Conservation (phyloP, 2,329 filamentous ascomycete genomes). For the Chaetomium sp. region DNA sequence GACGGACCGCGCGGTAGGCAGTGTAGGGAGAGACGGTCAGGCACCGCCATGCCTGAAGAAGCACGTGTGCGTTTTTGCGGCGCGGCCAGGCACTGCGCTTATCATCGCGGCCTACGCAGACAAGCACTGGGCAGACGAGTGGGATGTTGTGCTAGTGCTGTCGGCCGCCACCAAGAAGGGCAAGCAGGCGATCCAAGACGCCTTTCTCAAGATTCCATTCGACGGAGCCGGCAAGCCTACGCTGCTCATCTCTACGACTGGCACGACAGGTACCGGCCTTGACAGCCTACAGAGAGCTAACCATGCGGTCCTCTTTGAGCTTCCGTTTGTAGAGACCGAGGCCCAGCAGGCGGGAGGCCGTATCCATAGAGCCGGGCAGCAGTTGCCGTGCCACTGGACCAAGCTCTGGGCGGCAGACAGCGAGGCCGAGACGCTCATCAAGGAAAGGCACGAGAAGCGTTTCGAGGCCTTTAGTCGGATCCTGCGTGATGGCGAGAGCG, state of each 20-base stretch:
- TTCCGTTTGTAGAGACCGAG: constrained; percentile 12
- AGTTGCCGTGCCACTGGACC: constrained; percentile 11
- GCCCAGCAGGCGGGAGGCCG: constrained; percentile 10
- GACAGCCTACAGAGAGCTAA: constrained; percentile 12
- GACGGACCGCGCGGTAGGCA: not conserved
- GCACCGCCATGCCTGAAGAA: constrained; percentile 12
- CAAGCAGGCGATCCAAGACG: not conserved
- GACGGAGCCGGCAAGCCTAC: constrained; percentile 5
- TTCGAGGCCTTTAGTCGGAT: not conserved
- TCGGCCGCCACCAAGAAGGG: not conserved
- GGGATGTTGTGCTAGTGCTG: constrained; percentile 6
- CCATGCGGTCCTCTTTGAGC: constrained; percentile 12
- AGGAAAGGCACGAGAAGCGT: constrained; percentile 2
- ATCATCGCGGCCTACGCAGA: constrained; percentile 12
- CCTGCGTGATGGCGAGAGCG: not conserved
- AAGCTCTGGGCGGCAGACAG: constrained; percentile 3
- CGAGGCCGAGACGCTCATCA: constrained; percentile 4
- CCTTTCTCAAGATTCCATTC: constrained; percentile 7
- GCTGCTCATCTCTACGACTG: constrained; percentile 5
- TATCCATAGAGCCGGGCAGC: constrained; percentile 9
- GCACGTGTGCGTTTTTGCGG: constrained; percentile 8
- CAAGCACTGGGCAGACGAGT: constrained; percentile 7
- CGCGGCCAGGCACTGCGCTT: constrained; percentile 10
- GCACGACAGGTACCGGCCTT: constrained; percentile 6
- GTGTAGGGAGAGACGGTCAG: not conserved